phyloP scores from a whole-genome alignment of 2,329 filamentous ascomycete genomes.

The Ceratocystiopsis minuta region DNA sequence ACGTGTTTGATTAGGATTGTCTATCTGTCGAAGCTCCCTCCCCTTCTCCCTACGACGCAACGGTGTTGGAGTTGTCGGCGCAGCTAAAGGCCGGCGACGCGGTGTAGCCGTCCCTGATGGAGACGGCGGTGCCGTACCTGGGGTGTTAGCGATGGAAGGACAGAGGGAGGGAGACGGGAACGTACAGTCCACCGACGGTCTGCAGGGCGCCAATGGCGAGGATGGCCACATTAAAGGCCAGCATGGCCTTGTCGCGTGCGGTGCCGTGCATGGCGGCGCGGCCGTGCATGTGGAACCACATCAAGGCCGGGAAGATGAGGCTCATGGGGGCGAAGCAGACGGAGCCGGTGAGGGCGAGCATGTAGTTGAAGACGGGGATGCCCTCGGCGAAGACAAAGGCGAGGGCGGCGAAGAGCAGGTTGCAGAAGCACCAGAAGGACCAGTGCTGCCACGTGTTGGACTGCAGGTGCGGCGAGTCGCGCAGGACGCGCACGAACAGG shows the following conservation, averaged over 20 bases:
- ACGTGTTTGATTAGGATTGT: no score
- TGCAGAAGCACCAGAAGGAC: constrained; percentile 11
- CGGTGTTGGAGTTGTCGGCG: no score
- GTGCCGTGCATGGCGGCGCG: not conserved
- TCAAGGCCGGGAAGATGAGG: constrained; percentile 6
- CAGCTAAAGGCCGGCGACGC: no score
- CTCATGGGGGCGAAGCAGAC: constrained; percentile 8
- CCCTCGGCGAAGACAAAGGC: constrained; percentile 4
- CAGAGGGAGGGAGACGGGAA: not conserved
- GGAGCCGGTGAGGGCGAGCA: constrained; percentile 4
- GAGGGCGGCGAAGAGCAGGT: constrained; percentile 2
- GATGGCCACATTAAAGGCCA: not conserved
- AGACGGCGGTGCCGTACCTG: constrained; percentile 2
- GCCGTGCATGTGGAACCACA: constrained; percentile 4
- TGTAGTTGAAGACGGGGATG: constrained; percentile 7
- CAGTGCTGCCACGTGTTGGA: constrained; percentile 14
- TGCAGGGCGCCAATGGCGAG: not conserved
- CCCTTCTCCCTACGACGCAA: no score
- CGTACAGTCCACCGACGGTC: constrained; percentile 1
- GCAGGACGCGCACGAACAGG: constrained; percentile 17
- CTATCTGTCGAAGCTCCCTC: no score
- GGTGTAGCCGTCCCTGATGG: no score
- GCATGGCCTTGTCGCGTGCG: not conserved
- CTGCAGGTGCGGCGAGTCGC: constrained; percentile 14
- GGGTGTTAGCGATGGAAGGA: no score